Evolutionary conservation across 1,139 yeast species (phyloP), one percentile per base, ranked within the genome.

Genomic region (Neolecta irregularis): DNA sequence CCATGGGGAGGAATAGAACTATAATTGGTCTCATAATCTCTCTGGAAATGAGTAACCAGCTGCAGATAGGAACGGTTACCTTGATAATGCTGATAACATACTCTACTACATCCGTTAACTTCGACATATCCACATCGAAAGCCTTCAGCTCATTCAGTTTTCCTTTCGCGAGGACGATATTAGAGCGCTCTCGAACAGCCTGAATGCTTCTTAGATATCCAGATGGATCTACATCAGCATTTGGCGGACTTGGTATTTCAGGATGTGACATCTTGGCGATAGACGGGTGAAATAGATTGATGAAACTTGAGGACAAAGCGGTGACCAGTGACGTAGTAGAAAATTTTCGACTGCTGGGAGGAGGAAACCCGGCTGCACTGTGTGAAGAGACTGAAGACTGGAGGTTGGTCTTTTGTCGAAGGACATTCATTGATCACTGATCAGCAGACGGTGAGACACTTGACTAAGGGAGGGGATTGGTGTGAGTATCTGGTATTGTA

Each of bases 1-100:
- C 76, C 76, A 48, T 71, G 76, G 8, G 73, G 69, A 2, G 77
- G 76, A 35, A 71, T 71, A 2, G 49, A 38, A 8, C 45, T 45
- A 36, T 55, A 60, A 37, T 59, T 50, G 3, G 51, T 46, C 2
- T 55, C 57, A 39, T 60, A 65, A 41, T 64, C 69, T 26, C 65
- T 55, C 19, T 51, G 49, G 33, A 69, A n/a, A 11, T 59, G 3
- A 23, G 32, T 13, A 20, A 2, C 7, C 29, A n/a, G n/a, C 24
- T 16, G 4, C 20, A 9, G 9, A 22, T 28, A 3, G 12, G 3
- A 25, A 25, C 3, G 3, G 21, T 6, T 15, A 24, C 31, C 18
- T 24, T 24, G 18, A 38, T 52, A 3, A 67, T 56, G 8, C 48
- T 46, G 31, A 56, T 49, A 5, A 69, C 64, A 46, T 52, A 67